Evolutionary conservation across 768 basidiomycete species (phyloP).

Genomic region (Suillus placidus): DNA sequence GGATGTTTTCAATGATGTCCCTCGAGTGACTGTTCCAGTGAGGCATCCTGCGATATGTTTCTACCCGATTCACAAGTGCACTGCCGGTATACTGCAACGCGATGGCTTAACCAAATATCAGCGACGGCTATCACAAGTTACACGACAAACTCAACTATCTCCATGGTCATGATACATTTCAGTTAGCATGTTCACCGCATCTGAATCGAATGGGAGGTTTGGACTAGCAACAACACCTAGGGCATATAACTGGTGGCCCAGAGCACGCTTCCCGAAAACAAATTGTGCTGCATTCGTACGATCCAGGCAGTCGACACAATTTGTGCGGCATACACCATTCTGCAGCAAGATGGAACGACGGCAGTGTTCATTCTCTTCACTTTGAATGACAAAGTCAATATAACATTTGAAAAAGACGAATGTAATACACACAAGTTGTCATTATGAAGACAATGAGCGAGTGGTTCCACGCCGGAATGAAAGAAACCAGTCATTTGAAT

Average conservation of each 20-base stretch:
- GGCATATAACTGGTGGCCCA: constrained; percentile 95
- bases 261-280: constrained; percentile 91
- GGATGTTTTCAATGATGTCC: constrained; percentile 93
- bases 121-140: neutral
- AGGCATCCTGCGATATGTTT: constrained; percentile 92
- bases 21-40: constrained; percentile 98
- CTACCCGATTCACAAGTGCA: constrained; percentile 93
- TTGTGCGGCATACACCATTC: constrained; percentile 89
- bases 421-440: constrained; percentile 34
- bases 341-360: constrained; percentile 77
- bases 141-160: constrained; percentile 64
- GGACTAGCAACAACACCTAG: constrained; percentile 88
- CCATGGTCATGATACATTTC: constrained; percentile 99
- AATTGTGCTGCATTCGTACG: constrained; percentile 97
- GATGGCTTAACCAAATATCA: constrained; percentile 57
- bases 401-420: neutral
- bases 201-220: constrained; percentile 87
- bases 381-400: neutral
- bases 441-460: constrained; percentile 63
- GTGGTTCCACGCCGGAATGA: constrained; percentile 89
- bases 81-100: constrained; percentile 97
- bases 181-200: constrained; percentile 94
- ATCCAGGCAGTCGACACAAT: constrained; percentile 97
- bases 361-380: constrained; percentile 41
- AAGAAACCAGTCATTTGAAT: constrained; percentile 93